Evolutionary conservation across 768 basidiomycete genomes (phyloP), one percentile per base, ranked within the genome.

Genomic region (Clitopilus passeckerianus): DNA sequence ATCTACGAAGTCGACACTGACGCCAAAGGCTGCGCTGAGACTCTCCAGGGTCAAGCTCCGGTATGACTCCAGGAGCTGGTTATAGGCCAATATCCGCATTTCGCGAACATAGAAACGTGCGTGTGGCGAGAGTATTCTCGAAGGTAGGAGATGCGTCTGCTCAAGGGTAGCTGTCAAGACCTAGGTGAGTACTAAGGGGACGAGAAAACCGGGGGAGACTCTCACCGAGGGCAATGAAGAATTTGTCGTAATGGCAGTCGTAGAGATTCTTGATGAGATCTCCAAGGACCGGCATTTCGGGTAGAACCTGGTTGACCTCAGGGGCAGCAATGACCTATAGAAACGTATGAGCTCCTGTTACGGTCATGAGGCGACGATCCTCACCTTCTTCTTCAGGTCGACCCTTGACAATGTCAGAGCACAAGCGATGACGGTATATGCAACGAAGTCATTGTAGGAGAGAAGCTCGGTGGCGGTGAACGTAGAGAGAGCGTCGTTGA

Each of bases 71-170:
- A 99, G 78, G 5, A 98, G 79, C 67, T 98, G 96, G 24, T 81
- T 75, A 74, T 97, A 98, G 0, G 95, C 95, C 18, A 90, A 85
- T 63, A 98, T 94, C 34, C 97, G 87, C 92, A 98, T 94, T 72
- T 98, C 96, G 59, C 96, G 89, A 30, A 95, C 82, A 71, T 97
- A 98, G 76, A 80, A 96, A 7, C 91, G 85, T 0, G 93, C 82
- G 70, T 98, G 97, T 0, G 89, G 90, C 1, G 87, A 82, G 53
- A 98, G 83, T 60, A 95, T 75, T 43, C 92, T 90, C 2, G 91
- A 95, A 12, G 94, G 89, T n/a, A 93, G 74, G 63, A 98, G 87
- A 67, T 90, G 85, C 1, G 83, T 84, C 73, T 94, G 87, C 73
- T 98, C 95, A 58, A 98, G 87, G 14, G 88, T 88, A 16, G 95